Conservation (phyloP, 176 grass and related monocot genomes). For the Ampelocalamus luodianensis region DNA sequence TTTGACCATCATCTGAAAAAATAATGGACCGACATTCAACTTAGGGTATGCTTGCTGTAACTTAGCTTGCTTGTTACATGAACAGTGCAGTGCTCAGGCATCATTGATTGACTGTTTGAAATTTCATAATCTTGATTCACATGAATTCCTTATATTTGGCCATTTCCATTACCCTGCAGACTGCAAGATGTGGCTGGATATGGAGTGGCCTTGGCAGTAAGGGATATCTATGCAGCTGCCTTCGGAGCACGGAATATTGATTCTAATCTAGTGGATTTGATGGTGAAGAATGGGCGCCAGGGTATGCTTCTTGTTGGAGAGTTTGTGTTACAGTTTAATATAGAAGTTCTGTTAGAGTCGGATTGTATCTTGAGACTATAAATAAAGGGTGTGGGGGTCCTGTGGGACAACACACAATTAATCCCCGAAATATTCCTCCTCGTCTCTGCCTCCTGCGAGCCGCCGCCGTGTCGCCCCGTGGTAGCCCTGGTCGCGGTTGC, state of each 20-base stretch:
- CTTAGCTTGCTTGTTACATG: conserved; percentile 31
- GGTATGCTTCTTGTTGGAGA: conserved; percentile 72
- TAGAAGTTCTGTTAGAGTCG: no score
- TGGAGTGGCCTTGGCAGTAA: conserved; percentile 88
- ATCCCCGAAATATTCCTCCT: no score
- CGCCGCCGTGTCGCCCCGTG: no score
- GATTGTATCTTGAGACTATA: no score
- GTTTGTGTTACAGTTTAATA: no score
- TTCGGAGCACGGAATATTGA: conserved; percentile 59
- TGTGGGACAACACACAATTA: no score
- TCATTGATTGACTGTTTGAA: conserved; percentile 14
- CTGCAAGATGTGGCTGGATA: conserved; percentile 92
- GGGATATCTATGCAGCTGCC: conserved; percentile 61
- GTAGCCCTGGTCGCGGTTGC: no score
- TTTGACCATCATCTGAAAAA: conserved; percentile 15
- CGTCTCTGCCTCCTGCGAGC: no score
- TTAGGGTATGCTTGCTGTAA: not conserved
- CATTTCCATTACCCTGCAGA: conserved; percentile 42
- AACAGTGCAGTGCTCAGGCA: not conserved
- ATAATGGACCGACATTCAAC: not conserved
- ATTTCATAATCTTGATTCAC: not conserved
- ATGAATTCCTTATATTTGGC: conserved; percentile 21
- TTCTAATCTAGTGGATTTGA: conserved; percentile 57
- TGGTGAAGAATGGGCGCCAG: conserved; percentile 72
- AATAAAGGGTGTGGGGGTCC: no score